Percentiles rank a stretch among this genome's conserved stretches.
These are phyloP conservation scores for Yamadazyma oceani DNA, from an alignment of 1,139 yeast species.

Conservation along the genomic window DNA sequence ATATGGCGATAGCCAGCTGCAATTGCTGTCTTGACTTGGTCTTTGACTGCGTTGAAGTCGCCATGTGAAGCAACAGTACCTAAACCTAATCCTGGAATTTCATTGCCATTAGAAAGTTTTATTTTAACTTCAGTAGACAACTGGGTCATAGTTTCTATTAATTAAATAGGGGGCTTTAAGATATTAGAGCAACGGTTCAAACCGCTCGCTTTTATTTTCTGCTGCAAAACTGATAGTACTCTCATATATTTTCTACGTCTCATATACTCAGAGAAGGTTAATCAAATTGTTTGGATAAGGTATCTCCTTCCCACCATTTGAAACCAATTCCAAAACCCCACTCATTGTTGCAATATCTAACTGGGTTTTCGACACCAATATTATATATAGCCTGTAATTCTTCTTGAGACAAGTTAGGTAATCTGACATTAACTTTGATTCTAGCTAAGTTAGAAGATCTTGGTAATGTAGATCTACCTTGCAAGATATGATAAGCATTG, in stretches of 20 bases:
- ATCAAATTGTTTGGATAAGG: constrained; percentile 2
- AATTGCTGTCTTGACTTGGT: constrained; percentile 37
- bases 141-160: too few relatives aligned
- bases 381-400: constrained; percentile 44
- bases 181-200: too few relatives aligned
- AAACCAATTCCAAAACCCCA: constrained; percentile 43
- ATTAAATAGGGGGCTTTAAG: too few relatives aligned
- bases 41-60: constrained; percentile 28
- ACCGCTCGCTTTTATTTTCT: too few relatives aligned
- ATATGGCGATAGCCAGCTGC: constrained; percentile 42
- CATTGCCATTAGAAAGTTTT: constrained; percentile 28
- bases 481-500: constrained; percentile 38
- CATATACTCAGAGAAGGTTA: background rate
- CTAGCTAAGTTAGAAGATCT: constrained; percentile 40
- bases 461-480: constrained; percentile 34
- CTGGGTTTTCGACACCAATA: constrained; percentile 45
- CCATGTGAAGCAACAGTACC: constrained; percentile 36
- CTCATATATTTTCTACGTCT: background rate
- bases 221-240: too few relatives aligned
- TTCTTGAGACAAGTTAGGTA: constrained; percentile 42
- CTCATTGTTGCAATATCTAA: constrained; percentile 31
- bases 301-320: constrained; percentile 37
- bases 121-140: constrained; percentile 22
- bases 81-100: constrained; percentile 38
- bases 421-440: constrained; percentile 27